phyloP scores from a whole-genome alignment of 139 green algal species.

The Chlamydomonas sp. region DNA sequence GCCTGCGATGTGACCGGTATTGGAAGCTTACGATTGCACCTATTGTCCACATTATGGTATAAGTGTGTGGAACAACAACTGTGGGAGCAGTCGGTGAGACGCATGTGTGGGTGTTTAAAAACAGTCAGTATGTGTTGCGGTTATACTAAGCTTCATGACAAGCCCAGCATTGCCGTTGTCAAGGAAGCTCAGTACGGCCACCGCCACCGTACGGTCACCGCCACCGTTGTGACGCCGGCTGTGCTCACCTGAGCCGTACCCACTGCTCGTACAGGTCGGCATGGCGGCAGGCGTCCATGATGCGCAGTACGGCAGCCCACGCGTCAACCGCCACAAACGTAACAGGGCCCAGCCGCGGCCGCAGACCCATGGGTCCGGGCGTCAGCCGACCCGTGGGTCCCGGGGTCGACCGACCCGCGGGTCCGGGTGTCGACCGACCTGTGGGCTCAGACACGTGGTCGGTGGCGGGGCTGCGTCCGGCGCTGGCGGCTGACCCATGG shows the following conservation, averaged over 20 bases:
- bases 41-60: too few relatives aligned
- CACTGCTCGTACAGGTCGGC: slow-evolving; percentile 14
- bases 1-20: neutral
- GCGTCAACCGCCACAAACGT: neutral
- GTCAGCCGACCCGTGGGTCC: too few relatives aligned
- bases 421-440: too few relatives aligned
- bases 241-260: slow-evolving; percentile 20
- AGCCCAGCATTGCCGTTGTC: neutral
- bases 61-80: neutral
- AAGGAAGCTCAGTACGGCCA: neutral
- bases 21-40: too few relatives aligned
- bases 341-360: neutral
- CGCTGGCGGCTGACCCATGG: neutral
- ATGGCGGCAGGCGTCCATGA: slow-evolving; percentile 31
- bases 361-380: too few relatives aligned
- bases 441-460: too few relatives aligned
- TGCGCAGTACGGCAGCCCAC: slow-evolving; percentile 8
- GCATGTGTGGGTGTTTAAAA: too few relatives aligned
- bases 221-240: neutral
- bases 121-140: too few relatives aligned
- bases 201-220: neutral
- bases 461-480: neutral
- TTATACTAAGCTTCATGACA: too few relatives aligned
- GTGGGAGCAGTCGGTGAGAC: neutral
- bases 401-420: too few relatives aligned